Percentiles rank a stretch among this genome's conserved stretches.
Conservation (phyloP, 2,329 filamentous ascomycete genomes). For the Magnaporthales sp. region DNA sequence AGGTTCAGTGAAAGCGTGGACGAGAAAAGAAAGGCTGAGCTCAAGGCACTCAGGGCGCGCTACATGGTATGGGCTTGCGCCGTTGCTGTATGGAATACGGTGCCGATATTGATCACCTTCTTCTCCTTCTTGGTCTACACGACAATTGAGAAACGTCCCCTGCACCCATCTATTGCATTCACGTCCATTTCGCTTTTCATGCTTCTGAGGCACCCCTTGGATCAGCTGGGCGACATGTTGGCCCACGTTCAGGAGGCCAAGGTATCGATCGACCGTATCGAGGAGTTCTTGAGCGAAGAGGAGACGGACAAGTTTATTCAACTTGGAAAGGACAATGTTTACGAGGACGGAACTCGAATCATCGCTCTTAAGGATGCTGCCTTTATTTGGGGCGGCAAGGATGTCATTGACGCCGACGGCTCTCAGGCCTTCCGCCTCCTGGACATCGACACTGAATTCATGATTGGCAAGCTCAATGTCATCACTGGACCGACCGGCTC, state of each 20-base stretch:
- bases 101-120: constrained; percentile 91
- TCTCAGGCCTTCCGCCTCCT: constrained; percentile 75
- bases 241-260: constrained; percentile 96
- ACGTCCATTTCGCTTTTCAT: constrained; percentile 94
- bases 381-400: constrained; percentile 77
- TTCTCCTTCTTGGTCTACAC: constrained; percentile 94
- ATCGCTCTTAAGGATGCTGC: constrained; percentile 82
- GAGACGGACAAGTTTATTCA: constrained; percentile 95
- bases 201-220: constrained; percentile 82
- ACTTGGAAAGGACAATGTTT: constrained; percentile 59
- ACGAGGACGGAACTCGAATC: constrained; percentile 59
- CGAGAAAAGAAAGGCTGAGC: constrained; percentile 74
- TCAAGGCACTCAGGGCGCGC: constrained; percentile 68
- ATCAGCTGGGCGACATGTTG: constrained; percentile 97
- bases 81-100: constrained; percentile 93
- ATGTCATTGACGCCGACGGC: constrained; percentile 50
- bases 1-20: constrained; percentile 81
- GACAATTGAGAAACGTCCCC: constrained; percentile 74
- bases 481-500: constrained; percentile 89
- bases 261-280: constrained; percentile 92
- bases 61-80: constrained; percentile 90
- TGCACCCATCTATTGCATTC: constrained; percentile 90
- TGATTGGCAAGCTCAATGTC: constrained; percentile 80
- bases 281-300: constrained; percentile 85
- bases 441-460: constrained; percentile 74